Conservation (phyloP, 345 rosid species). For the Dipteronia sinensis region DNA sequence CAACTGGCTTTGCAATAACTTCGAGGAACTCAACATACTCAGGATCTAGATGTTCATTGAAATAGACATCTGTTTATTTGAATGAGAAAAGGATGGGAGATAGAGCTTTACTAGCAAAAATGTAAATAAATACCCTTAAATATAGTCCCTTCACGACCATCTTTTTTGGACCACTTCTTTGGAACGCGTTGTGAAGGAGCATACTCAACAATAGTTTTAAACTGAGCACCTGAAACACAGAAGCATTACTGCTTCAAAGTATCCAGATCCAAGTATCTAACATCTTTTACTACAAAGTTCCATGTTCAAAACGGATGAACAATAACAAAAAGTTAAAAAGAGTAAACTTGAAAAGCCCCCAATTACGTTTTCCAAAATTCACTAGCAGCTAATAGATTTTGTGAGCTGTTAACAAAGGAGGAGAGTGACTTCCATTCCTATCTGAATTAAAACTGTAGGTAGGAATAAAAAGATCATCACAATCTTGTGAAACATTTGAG, state of each 20-base stretch:
- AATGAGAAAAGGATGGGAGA: slow-evolving; percentile 16
- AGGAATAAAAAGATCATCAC: slow-evolving; percentile 4
- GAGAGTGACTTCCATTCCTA: neutral
- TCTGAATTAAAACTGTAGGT: neutral
- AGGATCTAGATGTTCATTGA: slow-evolving; percentile 54
- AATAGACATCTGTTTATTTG: slow-evolving; percentile 26
- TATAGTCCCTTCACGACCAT: slow-evolving; percentile 73
- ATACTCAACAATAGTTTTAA: slow-evolving; percentile 66
- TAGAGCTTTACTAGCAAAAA: neutral
- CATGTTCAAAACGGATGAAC: slow-evolving; percentile 5
- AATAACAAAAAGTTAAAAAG: slow-evolving; percentile 5
- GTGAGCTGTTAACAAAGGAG: neutral
- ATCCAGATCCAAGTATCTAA: neutral
- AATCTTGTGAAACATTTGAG: neutral
- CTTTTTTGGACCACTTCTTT: slow-evolving; percentile 56
- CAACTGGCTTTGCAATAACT: slow-evolving; percentile 67
- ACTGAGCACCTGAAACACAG: slow-evolving; percentile 55
- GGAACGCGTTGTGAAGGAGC: slow-evolving; percentile 76
- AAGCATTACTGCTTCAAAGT: slow-evolving; percentile 4
- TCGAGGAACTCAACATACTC: slow-evolving; percentile 81
- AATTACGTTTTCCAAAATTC: neutral
- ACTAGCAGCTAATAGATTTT: neutral
- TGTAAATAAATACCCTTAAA: slow-evolving; percentile 42
- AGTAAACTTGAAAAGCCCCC: neutral
- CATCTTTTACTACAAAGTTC: neutral